These are phyloP conservation scores for Antarctomyces pellizariae DNA, from an alignment of 495 filamentous ascomycete species.

Conservation along the genomic window DNA sequence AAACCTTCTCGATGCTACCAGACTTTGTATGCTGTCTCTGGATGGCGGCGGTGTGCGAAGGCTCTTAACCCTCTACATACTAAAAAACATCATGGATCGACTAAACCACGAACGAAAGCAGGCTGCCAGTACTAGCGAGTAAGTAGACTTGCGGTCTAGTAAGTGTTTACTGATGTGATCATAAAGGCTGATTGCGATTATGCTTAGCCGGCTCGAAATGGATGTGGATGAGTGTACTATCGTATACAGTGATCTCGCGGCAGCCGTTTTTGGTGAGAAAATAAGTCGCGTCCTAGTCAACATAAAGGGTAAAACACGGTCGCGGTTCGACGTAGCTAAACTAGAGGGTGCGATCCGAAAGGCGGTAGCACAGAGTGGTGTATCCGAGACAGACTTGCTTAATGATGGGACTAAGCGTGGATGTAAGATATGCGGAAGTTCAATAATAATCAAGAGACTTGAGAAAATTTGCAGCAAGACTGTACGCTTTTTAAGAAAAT, in stretches of 20 bases:
- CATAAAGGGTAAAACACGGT: constrained; percentile 3
- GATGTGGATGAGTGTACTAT: constrained; percentile 18
- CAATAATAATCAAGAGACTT: too few species aligned
- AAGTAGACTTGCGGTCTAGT: constrained; percentile 1
- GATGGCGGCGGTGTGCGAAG: constrained; percentile 3
- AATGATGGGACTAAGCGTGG: constrained; percentile 5
- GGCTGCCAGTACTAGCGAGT: neutral
- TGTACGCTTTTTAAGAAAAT: too few species aligned
- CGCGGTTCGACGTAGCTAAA: constrained; percentile 10
- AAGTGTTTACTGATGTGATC: neutral
- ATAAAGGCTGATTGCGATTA: constrained; percentile 20
- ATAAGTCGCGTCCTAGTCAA: constrained; percentile 4
- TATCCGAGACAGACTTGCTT: constrained; percentile 7
- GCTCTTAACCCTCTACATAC: constrained; percentile 2
- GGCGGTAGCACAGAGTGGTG: constrained; percentile 4
- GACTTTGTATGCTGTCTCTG: constrained; percentile 2
- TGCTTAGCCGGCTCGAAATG: constrained; percentile 21
- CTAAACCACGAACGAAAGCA: neutral
- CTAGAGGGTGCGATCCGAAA: constrained; percentile 10
- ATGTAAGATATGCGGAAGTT: too few species aligned
- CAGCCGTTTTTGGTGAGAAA: constrained; percentile 9
- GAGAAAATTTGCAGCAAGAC: too few species aligned
- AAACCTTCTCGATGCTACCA: constrained; percentile 5
- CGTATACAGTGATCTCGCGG: constrained; percentile 11
- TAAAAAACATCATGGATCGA: constrained; percentile 3